Evolutionary conservation across 23 red algal genomes (phyloP).

Genomic region (Gracilariopsis chorda): DNA sequence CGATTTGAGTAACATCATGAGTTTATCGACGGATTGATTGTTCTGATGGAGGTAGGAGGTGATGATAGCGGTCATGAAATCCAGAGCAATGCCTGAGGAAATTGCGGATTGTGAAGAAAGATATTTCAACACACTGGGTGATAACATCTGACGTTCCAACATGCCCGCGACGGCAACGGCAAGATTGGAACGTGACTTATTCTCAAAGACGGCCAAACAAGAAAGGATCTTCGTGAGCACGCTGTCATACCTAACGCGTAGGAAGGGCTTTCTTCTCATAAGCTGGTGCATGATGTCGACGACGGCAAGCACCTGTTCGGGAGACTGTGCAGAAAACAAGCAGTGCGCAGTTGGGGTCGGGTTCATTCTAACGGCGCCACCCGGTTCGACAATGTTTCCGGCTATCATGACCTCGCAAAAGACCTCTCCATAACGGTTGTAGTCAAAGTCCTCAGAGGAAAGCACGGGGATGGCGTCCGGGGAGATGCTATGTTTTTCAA

Average conservation of each 20-base stretch:
- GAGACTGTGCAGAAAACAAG: constrained; percentile 33
- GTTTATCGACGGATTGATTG: constrained; percentile 67
- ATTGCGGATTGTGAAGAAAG: constrained; percentile 36
- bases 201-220: constrained; percentile 54
- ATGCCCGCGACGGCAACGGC: constrained; percentile 59
- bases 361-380: constrained; percentile 56
- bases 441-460: constrained; percentile 68
- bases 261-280: constrained; percentile 82
- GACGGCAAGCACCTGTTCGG: constrained; percentile 37
- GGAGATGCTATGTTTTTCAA: constrained; percentile 50
- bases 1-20: constrained; percentile 58
- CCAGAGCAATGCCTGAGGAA: constrained; percentile 60
- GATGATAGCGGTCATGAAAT: constrained; percentile 77
- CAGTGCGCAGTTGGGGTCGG: constrained; percentile 57
- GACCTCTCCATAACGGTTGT: constrained; percentile 78
- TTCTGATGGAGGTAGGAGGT: constrained; percentile 54
- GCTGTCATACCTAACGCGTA: constrained; percentile 61
- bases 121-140: constrained; percentile 22
- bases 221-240: constrained; percentile 68
- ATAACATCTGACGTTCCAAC: constrained; percentile 70
- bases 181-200: constrained; percentile 40
- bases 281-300: constrained; percentile 82
- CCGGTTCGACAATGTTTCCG: constrained; percentile 86
- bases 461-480: constrained; percentile 27
- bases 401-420: constrained; percentile 85